Evolutionary conservation across 371 early-diverging fungal species (phyloP), one percentile per base, ranked within the genome.

Genomic region (Umbelopsis sp.): DNA sequence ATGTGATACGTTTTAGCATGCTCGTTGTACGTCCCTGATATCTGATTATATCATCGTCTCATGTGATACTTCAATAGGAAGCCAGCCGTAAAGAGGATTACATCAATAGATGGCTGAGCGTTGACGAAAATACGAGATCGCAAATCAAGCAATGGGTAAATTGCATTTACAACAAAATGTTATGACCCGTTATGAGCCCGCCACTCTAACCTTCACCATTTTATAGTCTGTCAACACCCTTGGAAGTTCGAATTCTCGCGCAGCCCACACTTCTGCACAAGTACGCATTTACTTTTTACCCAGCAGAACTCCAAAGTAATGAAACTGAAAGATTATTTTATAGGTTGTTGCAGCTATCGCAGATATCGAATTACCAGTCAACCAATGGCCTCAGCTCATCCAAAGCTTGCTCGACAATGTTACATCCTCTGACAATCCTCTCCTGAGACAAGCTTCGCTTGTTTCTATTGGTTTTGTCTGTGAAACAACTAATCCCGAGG

Each of bases 401-500:
- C 79, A 75, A 35, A 76, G 80, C 38, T 84, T 97, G 77, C 81
- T 97, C 44, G 84, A 88, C 25, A 94, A 92, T 69, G 86, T 96
- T 22, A 76, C 80, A 38, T 78, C 29, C 29, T 29, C 85, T 16
- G 77, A 89, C 63, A 85, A 86, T 69, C 77, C 88, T 65, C 84
- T 82, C 74, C 76, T 89, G 62, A 92, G 92, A 74, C 87, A 91
- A 73, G 80, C 91, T 62, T 89, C 95, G 11, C 84, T 98, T 66
- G 91, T 93, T 71, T 85, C 97, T 24, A 90, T 98, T 74, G 97
- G 97, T 70, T 96, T 87, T 73, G 89, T 96, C 65, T 97, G 97
- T 77, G 97, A 98, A 78, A 75, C 86, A 14, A 91, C 93, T 63
- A 87, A 92, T 63, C 93, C 94, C 10, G 79, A 86, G 35, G 86